A percentile compares a stretch with the other conserved stretches of the same genome.
phyloP scores from a whole-genome alignment of 2,329 filamentous ascomycete species.

The Pseudogymnoascus sp. region DNA sequence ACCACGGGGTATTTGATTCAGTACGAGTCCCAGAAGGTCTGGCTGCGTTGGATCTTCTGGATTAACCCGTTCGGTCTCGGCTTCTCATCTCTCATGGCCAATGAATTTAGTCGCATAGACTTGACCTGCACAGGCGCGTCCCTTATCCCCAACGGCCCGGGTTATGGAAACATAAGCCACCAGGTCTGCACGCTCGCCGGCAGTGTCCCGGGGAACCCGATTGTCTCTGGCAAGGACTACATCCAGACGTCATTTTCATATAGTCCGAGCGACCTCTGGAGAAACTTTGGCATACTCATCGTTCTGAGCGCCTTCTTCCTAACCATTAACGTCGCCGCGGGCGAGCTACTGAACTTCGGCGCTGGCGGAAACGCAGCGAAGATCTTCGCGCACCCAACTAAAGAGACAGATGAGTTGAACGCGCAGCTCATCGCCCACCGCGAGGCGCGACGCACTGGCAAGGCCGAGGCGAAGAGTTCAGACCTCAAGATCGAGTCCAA shows the following conservation, averaged over 20 bases:
- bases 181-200: slow-evolving; percentile 53
- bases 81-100: slow-evolving; percentile 61
- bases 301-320: slow-evolving; percentile 56
- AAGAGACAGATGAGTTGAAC: slow-evolving; percentile 53
- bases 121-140: slow-evolving; percentile 45
- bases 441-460: slow-evolving; percentile 2
- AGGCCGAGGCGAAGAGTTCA: slow-evolving; percentile 12
- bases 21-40: slow-evolving; percentile 37
- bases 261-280: slow-evolving; percentile 45
- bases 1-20: slow-evolving; percentile 58
- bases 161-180: slow-evolving; percentile 36
- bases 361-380: slow-evolving; percentile 76
- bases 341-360: slow-evolving; percentile 56
- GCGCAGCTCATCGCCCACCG: slow-evolving; percentile 13
- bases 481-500: slow-evolving; percentile 49
- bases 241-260: slow-evolving; percentile 45
- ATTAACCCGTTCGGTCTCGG: slow-evolving; percentile 62
- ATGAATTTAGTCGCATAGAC: slow-evolving; percentile 58
- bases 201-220: slow-evolving; percentile 39
- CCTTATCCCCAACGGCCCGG: slow-evolving; percentile 40
- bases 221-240: slow-evolving; percentile 52
- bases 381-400: slow-evolving; percentile 64
- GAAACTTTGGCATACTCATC: slow-evolving; percentile 56
- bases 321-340: slow-evolving; percentile 46
- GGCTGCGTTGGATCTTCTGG: slow-evolving; percentile 61